Evolutionary conservation across 1,139 yeast genomes (phyloP).

Genomic region (Debaryomycetaceae sp.): DNA sequence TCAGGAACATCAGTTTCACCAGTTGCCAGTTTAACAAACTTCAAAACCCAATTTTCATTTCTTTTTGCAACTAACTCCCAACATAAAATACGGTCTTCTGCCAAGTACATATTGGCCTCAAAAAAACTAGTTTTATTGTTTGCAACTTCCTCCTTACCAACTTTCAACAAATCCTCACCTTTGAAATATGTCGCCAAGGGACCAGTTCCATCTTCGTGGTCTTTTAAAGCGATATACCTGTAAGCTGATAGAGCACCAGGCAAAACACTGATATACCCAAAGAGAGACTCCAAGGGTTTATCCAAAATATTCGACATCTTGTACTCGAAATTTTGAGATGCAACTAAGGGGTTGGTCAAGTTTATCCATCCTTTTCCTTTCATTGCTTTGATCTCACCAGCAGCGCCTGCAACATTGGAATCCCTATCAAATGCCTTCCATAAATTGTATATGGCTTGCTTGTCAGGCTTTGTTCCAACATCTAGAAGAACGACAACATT

Average conservation of each 20-base stretch:
- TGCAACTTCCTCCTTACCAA: constrained; percentile 19
- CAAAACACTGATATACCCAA: constrained; percentile 89
- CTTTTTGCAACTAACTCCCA: constrained; percentile 95
- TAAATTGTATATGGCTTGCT: constrained; percentile 78
- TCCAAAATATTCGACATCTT: constrained; percentile 96
- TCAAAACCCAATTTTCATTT: constrained; percentile 85
- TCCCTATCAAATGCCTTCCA: constrained; percentile 98
- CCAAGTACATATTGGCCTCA: constrained; percentile 95
- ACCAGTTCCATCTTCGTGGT: constrained; percentile 89
- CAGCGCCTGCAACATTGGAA: constrained; percentile 96
- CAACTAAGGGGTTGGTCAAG: constrained; percentile 84
- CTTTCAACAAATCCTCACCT: constrained; percentile 66
- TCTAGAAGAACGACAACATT: constrained; percentile 81
- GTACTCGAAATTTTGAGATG: constrained; percentile 94
- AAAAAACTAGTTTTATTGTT: constrained; percentile 66
- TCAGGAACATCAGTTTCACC: constrained; percentile 99
- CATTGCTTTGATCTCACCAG: constrained; percentile 94
- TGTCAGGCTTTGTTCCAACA: constrained; percentile 90
- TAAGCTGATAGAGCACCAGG: constrained; percentile 98
- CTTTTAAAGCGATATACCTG: constrained; percentile 80
- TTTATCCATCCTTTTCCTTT: constrained; percentile 83
- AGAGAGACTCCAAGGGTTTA: constrained; percentile 88
- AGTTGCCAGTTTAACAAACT: constrained; percentile 87
- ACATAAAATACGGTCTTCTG: constrained; percentile 94
- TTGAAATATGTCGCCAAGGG: constrained; percentile 85